Evolutionary conservation across 129 eudicot genomes (phyloP), one percentile per base, ranked within the genome.

Genomic region (Pittosporum tobira): DNA sequence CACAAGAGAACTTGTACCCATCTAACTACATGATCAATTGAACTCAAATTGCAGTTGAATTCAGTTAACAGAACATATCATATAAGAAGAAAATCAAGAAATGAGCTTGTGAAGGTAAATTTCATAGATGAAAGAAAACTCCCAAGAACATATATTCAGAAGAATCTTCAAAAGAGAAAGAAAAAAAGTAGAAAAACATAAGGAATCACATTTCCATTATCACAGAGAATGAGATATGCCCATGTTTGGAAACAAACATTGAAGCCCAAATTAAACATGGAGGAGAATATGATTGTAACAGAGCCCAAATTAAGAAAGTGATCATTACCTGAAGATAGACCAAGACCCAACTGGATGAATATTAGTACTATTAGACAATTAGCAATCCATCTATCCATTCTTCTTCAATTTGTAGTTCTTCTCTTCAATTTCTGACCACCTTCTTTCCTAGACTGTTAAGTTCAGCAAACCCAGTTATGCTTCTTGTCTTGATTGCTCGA

Each of bases 281-380:
- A 40, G 14, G 14, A 14, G 15, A 40, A 14, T 40, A 14, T 40
- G 46, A 40, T 40, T 40, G 3, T 40, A 11, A 40, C n/a, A n/a
- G n/a, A n/a, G n/a, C n/a, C n/a, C n/a, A 40, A 3, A 40, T 3
- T 15, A 12, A 38, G 45, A 7, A 13, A 38, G 12, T 12, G 46
- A 40, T 14, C 16, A 40, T 66, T 58, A 78, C 84, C 79, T 78
- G 79, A 73, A 73, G 44, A 73, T 5, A 73, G 40, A 47, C 45
- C 38, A 68, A 59, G 29, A 64, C 28, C 43, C 40, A 73, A 51
- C 13, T 62, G 70, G 36, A 69, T 45, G 57, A 68, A 48, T 38
- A 59, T 40, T 13, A 40, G 16, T 6, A 40, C n/a, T n/a, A n/a
- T 31, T 16, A 68, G 56, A 52, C 56, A 46, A 53, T 18, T 19